phyloP scores from a whole-genome alignment of 2,329 filamentous ascomycete species.

The Juglanconis oblonga region DNA sequence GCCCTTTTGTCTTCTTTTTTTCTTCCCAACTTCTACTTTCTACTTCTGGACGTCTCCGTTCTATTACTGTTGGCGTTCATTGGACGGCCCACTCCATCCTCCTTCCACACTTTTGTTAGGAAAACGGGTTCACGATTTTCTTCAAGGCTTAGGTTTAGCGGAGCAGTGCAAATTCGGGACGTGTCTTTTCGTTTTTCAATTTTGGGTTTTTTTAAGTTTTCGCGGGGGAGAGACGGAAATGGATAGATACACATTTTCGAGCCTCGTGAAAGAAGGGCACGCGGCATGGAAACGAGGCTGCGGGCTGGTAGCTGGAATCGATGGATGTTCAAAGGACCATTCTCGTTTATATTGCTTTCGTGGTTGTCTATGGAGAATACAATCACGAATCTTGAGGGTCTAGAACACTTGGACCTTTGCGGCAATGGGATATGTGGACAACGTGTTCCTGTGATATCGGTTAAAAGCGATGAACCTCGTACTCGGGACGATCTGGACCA shows the following conservation, averaged over 20 bases:
- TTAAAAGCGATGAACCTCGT: neutral
- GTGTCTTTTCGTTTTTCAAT: neutral
- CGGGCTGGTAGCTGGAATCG: conserved; percentile 1
- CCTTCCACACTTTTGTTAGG: neutral
- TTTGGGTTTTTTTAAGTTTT: too few relatives aligned
- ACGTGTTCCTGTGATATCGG: neutral
- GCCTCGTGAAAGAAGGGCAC: neutral
- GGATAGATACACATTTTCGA: neutral
- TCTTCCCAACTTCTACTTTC: neutral
- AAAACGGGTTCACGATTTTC: conserved; percentile 14
- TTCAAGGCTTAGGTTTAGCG: conserved; percentile 2
- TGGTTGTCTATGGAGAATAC: too few relatives aligned
- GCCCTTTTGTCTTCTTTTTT: neutral
- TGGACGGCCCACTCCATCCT: neutral
- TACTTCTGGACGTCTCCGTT: neutral
- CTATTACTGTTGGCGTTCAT: neutral
- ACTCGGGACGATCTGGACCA: neutral
- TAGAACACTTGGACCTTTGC: neutral
- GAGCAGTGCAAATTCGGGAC: conserved; percentile 5
- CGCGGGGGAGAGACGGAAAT: neutral
- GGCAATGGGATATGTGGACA: neutral
- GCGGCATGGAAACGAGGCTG: neutral
- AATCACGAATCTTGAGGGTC: too few relatives aligned
- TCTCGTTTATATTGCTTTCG: too few relatives aligned
- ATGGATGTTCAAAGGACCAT: neutral